These are phyloP conservation scores for Paspalum notatum DNA, from an alignment of 176 grass and related monocot genomes.

Conservation along the genomic window DNA sequence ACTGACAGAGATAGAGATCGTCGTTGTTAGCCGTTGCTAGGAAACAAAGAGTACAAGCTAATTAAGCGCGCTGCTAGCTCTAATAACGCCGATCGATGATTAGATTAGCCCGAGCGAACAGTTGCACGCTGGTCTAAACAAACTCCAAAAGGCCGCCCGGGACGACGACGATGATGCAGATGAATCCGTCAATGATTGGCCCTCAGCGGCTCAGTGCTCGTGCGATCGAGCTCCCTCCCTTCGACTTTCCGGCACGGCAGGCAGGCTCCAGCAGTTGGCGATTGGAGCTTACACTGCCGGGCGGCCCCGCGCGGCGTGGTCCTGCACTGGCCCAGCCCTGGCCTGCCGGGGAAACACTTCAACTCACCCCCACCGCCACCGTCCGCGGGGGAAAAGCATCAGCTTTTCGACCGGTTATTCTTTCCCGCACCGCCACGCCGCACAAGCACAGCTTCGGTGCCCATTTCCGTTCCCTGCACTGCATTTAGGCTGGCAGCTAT, in stretches of 20 bases:
- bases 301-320: conserved; percentile 12
- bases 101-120: conserved; percentile 21
- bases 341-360: neutral
- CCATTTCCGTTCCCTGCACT: neutral
- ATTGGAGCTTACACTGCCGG: conserved; percentile 18
- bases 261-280: conserved; percentile 18
- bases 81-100: conserved; percentile 8
- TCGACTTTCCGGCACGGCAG: neutral
- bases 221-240: conserved; percentile 25
- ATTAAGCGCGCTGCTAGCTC: neutral
- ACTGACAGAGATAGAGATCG: neutral
- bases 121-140: neutral
- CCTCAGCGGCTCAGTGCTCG: neutral
- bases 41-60: neutral
- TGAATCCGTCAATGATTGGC: conserved; percentile 6
- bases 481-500: conserved; percentile 20
- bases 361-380: conserved; percentile 30
- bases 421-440: conserved; percentile 19
- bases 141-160: neutral
- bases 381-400: conserved; percentile 9
- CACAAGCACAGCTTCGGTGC: neutral
- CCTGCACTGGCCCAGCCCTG: neutral
- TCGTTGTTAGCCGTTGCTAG: neutral
- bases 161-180: neutral
- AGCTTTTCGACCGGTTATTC: conserved; percentile 30